A percentile compares a stretch with the other conserved stretches of the same genome.
phyloP scores from a whole-genome alignment of 169 alveolate species.

The Cystoisospora suis region DNA sequence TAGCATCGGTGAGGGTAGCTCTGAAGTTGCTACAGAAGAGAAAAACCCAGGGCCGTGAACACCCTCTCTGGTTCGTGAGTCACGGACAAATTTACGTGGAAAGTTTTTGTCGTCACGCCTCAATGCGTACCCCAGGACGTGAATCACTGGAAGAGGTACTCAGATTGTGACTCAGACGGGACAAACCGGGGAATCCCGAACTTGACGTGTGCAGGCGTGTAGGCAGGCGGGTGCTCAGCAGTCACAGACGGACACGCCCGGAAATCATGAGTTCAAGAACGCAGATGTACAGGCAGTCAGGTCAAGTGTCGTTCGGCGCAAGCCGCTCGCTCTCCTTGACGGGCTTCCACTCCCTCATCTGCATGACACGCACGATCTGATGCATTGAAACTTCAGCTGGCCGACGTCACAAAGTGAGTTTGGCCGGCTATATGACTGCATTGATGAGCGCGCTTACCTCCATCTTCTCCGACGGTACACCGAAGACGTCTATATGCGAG shows the following conservation, averaged over 20 bases:
- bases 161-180: neutral
- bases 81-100: too few species aligned
- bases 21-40: too few species aligned
- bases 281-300: neutral
- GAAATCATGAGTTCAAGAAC: neutral
- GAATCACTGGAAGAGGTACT: neutral
- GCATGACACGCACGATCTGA: neutral
- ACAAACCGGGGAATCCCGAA: neutral
- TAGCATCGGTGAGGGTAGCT: too few species aligned
- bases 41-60: too few species aligned
- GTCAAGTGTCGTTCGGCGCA: constrained; percentile 33
- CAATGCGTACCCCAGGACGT: neutral
- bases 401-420: too few species aligned
- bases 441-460: too few species aligned
- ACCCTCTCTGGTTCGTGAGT: too few species aligned
- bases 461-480: constrained; percentile 9
- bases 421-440: too few species aligned
- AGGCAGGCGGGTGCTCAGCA: neutral
- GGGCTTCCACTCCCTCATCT: constrained; percentile 38
- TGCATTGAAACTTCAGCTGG: neutral
- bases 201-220: neutral
- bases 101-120: neutral
- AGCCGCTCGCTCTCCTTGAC: constrained; percentile 24
- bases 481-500: neutral
- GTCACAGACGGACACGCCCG: neutral